Percentiles rank a stretch among this genome's conserved stretches.
phyloP scores from a whole-genome alignment of 352 stramenopile genomes.

The Globisporangium paddicum region DNA sequence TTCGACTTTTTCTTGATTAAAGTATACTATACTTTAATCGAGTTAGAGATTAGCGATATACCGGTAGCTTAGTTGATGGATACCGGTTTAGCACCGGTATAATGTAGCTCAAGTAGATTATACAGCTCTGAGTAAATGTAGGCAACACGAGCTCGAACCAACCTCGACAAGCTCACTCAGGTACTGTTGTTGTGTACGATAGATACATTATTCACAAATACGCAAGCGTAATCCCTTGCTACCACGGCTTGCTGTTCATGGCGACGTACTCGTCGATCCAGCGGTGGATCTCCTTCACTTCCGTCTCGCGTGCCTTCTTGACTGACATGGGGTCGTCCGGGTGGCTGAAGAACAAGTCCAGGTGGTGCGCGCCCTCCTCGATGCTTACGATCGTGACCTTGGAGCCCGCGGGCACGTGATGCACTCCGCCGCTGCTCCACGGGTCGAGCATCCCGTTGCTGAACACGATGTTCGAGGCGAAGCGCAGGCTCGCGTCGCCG shows the following conservation, averaged over 20 bases:
- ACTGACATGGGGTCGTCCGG: conserved; percentile 81
- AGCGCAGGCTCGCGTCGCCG: conserved; percentile 50
- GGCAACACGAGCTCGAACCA: too few relatives aligned
- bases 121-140: too few relatives aligned
- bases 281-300: conserved; percentile 72
- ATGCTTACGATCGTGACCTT: conserved; percentile 70
- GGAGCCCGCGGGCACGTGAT: conserved; percentile 38
- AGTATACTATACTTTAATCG: too few relatives aligned
- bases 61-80: too few relatives aligned
- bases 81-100: too few relatives aligned
- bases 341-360: conserved; percentile 93
- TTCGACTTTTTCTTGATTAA: too few relatives aligned
- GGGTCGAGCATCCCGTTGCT: conserved; percentile 93
- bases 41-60: too few relatives aligned
- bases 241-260: background rate
- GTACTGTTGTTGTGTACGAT: background rate
- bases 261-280: conserved; percentile 81
- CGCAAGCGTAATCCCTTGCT: background rate
- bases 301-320: conserved; percentile 53
- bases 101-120: too few relatives aligned
- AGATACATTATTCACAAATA: background rate
- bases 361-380: conserved; percentile 81
- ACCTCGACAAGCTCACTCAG: background rate
- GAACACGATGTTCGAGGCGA: conserved; percentile 93
- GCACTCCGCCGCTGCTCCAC: conserved; percentile 89